Evolutionary conservation across 768 basidiomycete genomes (phyloP), one percentile per base, ranked within the genome.

Genomic region (button mushroom (Agaricus bisporus)): DNA sequence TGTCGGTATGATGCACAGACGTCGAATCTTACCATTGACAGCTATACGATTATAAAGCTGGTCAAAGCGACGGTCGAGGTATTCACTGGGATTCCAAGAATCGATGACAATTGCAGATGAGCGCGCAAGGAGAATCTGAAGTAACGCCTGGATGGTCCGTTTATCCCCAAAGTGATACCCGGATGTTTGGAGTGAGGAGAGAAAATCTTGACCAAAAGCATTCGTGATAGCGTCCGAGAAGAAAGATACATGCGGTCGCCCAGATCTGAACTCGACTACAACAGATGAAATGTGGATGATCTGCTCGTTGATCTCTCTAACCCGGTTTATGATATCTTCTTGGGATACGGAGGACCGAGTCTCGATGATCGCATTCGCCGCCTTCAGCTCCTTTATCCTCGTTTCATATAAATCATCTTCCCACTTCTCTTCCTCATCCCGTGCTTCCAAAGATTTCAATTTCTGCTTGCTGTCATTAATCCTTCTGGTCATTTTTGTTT

Each of bases 211-310:
- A 3, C 59, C 56, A 6, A 28, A 66, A 60, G 52, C 68, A 65
- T n/a, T 61, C 58, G 48, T 59, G 60, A 59, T 73, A 66, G 36
- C 64, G 57, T 48, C 41, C 10, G 17, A 7, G 8, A 32, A 32
- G 3, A 8, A 11, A 39, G 28, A 22, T n/a, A 17, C 4, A 39
- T 15, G 25, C 42, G 28, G 18, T 25, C 15, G 41, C 29, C 14
- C 35, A 2, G 38, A 12, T 38, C 46, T 54, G 12, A 48, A 45
- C 9, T 43, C 42, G 18, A 46, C 38, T 10, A 56, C 56, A 11
- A 39, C 67, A 0, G 77, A 74, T 0, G 77, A 72, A 12, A 68
- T 67, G 56, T 80, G 79, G 17, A 74, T 67, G 17, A 82, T 74
- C 44, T 77, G 73, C 1, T 72, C 62, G 54, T 82, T 81, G 17